Percentiles rank a stretch among this genome's conserved stretches.
Evolutionary conservation across 345 rosid genomes (phyloP).

Genomic region (Limnanthes douglasii): DNA sequence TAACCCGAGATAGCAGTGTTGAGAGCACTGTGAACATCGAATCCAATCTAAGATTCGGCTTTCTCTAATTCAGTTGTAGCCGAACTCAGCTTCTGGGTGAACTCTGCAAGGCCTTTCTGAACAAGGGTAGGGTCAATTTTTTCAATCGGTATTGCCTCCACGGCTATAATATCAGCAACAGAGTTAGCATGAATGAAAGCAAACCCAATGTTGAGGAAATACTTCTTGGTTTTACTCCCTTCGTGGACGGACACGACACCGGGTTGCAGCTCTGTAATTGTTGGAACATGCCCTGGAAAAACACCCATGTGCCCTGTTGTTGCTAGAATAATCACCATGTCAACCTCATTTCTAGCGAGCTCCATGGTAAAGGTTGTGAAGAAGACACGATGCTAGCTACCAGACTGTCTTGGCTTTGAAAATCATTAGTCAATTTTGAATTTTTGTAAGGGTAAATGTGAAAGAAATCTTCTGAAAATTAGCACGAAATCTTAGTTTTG

Average conservation of each 20-base stretch:
- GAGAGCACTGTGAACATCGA: constrained; percentile 34
- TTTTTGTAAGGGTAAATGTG: too few relatives aligned
- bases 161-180: constrained; percentile 29
- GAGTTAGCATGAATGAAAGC: constrained; percentile 44
- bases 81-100: constrained; percentile 32
- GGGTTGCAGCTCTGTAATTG: constrained; percentile 50
- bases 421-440: too few relatives aligned
- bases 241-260: constrained; percentile 52
- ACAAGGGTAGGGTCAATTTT: constrained; percentile 28
- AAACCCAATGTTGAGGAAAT: constrained; percentile 49
- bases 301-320: constrained; percentile 59
- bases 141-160: constrained; percentile 40
- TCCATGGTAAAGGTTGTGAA: too few relatives aligned
- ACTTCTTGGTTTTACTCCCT: constrained; percentile 31
- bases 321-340: constrained; percentile 57
- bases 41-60: constrained; percentile 49
- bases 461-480: too few relatives aligned
- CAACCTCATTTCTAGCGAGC: too few relatives aligned
- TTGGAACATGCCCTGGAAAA: constrained; percentile 41
- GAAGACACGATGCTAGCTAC: too few relatives aligned
- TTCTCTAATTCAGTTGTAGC: constrained; percentile 38
- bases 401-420: too few relatives aligned
- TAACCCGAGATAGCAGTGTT: constrained; percentile 20
- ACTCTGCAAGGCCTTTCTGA: constrained; percentile 44
- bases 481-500: too few relatives aligned